Evolutionary conservation across 345 rosid genomes (phyloP).

Genomic region (Salix exigua): DNA sequence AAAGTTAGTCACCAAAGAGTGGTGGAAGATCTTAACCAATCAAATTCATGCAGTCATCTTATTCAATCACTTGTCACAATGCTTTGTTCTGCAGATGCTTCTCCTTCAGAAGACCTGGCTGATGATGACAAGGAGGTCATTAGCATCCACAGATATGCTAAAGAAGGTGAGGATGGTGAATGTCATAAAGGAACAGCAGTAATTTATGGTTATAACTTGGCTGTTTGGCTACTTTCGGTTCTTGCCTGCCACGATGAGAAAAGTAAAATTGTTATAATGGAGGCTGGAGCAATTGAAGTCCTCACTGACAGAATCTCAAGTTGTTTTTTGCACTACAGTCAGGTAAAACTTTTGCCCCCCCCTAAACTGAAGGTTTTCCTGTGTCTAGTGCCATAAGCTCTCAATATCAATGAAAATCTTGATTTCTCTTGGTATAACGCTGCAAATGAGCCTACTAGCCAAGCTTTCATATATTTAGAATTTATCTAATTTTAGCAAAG

Average conservation of each 20-base stretch:
- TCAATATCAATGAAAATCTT: neutral
- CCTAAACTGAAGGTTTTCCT: neutral
- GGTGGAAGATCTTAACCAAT: constrained; percentile 80
- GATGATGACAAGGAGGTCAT: constrained; percentile 48
- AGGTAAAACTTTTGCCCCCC: constrained; percentile 44
- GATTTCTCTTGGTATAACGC: neutral
- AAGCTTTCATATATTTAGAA: neutral
- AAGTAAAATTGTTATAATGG: constrained; percentile 75
- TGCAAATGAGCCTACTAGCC: neutral
- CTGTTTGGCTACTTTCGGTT: constrained; percentile 84
- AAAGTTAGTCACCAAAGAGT: constrained; percentile 76
- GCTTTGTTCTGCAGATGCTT: constrained; percentile 47
- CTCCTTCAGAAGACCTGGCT: constrained; percentile 42
- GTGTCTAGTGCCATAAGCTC: neutral
- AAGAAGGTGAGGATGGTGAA: constrained; percentile 51
- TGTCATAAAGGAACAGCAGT: constrained; percentile 44
- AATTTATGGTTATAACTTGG: constrained; percentile 70
- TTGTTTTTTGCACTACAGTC: constrained; percentile 54
- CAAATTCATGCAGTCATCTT: constrained; percentile 55
- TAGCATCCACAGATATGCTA: constrained; percentile 56
- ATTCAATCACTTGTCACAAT: constrained; percentile 76
- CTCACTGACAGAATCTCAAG: constrained; percentile 70
- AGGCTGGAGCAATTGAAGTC: constrained; percentile 86
- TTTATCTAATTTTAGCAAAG: neutral
- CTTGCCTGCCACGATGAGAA: constrained; percentile 89